Evolutionary conservation across 495 filamentous ascomycete genomes (phyloP).

Genomic region (Tuber calosporum): DNA sequence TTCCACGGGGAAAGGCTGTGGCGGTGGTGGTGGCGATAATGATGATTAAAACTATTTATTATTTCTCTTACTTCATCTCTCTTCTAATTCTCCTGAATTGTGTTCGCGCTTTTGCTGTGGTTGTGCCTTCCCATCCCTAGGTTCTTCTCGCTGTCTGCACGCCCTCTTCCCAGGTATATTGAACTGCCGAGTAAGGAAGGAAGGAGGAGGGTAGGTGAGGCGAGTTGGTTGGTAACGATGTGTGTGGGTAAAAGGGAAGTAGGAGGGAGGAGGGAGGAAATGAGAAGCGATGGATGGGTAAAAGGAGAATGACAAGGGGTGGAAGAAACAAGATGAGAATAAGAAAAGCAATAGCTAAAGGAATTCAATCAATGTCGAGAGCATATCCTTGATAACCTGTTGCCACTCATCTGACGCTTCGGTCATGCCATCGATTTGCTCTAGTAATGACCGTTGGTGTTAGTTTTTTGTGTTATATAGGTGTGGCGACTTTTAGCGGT

Average conservation of each 20-base stretch:
- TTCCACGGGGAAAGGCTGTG: background rate
- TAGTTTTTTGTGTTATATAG: slow-evolving; percentile 31
- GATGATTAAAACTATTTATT: background rate
- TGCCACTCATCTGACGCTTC: slow-evolving; percentile 54
- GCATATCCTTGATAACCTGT: slow-evolving; percentile 59
- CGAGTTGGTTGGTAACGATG: background rate
- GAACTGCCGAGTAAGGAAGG: background rate
- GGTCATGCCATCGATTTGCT: slow-evolving; percentile 54
- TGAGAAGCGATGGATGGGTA: background rate
- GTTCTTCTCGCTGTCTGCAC: background rate
- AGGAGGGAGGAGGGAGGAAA: background rate
- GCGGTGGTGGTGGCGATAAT: background rate
- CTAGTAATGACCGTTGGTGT: slow-evolving; percentile 44
- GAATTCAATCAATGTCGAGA: slow-evolving; percentile 56
- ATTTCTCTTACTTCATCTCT: background rate
- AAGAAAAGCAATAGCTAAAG: slow-evolving; percentile 37
- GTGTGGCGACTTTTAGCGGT: background rate
- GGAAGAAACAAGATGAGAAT: background rate
- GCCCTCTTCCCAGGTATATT: background rate
- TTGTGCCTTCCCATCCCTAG: background rate
- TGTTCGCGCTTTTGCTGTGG: background rate
- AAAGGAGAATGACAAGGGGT: background rate
- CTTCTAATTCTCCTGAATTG: background rate
- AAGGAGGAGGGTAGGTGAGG: background rate
- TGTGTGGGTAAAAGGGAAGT: background rate